Conservation (phyloP, 108 stramenopile genomes). For the Skeletonema tropicum region DNA sequence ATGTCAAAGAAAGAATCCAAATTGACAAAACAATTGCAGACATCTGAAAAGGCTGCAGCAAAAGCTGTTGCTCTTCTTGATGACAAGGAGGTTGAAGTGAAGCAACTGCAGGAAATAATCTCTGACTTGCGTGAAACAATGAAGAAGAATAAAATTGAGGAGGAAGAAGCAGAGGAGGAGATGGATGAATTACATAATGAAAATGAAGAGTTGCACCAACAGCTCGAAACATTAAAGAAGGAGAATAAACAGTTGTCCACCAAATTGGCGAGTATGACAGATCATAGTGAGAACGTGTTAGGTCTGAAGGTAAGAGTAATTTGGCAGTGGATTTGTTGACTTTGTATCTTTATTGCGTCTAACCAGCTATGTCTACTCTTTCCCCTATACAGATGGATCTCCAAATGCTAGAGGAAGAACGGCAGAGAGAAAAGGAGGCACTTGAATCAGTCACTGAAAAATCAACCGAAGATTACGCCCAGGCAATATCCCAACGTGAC, state of each 20-base stretch:
- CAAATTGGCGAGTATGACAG: constrained; percentile 54
- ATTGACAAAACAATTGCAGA: constrained; percentile 35
- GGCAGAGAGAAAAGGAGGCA: constrained; percentile 60
- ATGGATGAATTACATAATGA: constrained; percentile 68
- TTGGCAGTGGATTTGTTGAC: constrained; percentile 8
- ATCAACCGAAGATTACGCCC: constrained; percentile 49
- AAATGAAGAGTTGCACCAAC: constrained; percentile 72
- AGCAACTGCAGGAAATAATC: constrained; percentile 47
- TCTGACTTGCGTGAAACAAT: constrained; percentile 49
- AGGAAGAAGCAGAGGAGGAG: constrained; percentile 49
- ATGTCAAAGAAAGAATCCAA: constrained; percentile 46
- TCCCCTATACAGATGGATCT: constrained; percentile 64
- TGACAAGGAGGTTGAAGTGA: constrained; percentile 47
- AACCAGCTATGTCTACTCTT: constrained; percentile 1
- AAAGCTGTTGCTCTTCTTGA: constrained; percentile 47
- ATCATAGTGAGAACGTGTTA: constrained; percentile 56
- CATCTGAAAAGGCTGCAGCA: constrained; percentile 48
- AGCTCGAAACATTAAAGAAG: constrained; percentile 58
- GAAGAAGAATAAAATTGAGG: constrained; percentile 53
- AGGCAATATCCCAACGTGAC: constrained; percentile 67
- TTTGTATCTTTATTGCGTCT: neutral
- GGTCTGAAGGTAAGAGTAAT: constrained; percentile 55
- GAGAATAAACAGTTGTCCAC: constrained; percentile 56
- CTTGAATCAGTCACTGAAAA: constrained; percentile 48
- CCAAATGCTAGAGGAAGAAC: constrained; percentile 79